Conservation (phyloP, 2,329 filamentous ascomycete genomes). For the Alternaria atra region DNA sequence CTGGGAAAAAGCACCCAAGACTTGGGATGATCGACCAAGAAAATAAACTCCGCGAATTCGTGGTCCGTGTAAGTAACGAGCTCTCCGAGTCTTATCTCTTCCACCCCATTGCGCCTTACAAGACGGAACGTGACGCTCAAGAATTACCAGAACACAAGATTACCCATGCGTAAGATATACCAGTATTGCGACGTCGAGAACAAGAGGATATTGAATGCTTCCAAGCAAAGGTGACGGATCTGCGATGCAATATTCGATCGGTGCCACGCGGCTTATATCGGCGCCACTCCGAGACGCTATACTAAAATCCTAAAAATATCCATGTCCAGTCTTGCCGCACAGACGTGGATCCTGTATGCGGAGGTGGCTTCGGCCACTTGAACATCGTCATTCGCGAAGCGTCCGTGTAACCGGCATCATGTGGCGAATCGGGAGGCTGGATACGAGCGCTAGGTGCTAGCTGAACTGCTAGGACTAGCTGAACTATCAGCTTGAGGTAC, state of each 20-base stretch:
- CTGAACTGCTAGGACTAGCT: neutral
- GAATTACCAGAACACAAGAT: neutral
- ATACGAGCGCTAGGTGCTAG: constrained; percentile 1
- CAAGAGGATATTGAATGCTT: neutral
- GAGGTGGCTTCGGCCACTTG: neutral
- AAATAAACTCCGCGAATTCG: neutral
- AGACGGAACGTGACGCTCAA: neutral
- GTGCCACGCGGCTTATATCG: neutral
- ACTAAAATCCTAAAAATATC: neutral
- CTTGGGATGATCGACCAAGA: neutral
- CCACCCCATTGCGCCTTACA: neutral
- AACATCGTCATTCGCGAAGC: neutral
- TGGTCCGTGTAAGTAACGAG: neutral
- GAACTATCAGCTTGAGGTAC: neutral
- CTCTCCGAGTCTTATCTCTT: neutral
- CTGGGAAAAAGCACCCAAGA: constrained; percentile 35
- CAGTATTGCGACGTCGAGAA: neutral
- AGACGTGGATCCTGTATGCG: neutral
- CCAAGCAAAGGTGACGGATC: neutral
- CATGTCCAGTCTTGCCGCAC: neutral
- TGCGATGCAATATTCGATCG: neutral
- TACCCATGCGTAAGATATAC: neutral
- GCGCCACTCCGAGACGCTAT: constrained; percentile 4
- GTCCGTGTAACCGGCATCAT: neutral
- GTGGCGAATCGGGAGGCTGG: constrained; percentile 3